Percentiles rank a stretch among this genome's conserved stretches.
Evolutionary conservation across 208 protist species (phyloP).

Genomic region (Endotrypanum monterogeii): DNA sequence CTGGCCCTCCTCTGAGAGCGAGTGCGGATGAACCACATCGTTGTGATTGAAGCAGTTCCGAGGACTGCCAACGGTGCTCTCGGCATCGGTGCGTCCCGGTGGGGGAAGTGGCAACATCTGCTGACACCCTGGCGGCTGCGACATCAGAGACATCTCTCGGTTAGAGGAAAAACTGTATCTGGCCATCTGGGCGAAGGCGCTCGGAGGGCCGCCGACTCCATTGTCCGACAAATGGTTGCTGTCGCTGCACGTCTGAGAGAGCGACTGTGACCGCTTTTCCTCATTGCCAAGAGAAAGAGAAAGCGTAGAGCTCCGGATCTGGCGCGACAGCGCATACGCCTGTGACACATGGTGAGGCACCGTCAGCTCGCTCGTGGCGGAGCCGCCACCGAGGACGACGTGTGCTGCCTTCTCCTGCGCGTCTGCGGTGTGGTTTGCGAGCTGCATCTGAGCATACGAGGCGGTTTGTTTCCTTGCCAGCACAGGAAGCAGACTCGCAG

Average conservation of each 20-base stretch:
- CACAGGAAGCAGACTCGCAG: background rate
- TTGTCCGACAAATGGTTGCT: background rate
- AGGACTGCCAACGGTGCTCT: background rate
- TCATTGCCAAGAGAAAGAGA: background rate
- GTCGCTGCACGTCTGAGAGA: background rate
- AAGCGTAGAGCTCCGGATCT: background rate
- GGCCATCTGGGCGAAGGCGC: background rate
- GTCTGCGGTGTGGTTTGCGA: background rate
- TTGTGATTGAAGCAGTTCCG: background rate
- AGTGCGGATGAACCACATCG: background rate
- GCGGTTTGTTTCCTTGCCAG: background rate
- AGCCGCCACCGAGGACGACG: background rate
- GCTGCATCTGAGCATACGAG: background rate
- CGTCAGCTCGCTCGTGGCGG: background rate
- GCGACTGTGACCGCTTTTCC: background rate
- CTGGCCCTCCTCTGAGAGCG: background rate
- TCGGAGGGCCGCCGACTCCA: too few species aligned
- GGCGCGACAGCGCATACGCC: background rate
- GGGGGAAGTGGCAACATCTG: background rate
- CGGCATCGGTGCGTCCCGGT: background rate
- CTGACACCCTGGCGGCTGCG: background rate
- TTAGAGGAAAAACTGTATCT: background rate
- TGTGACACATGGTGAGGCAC: background rate
- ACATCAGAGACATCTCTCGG: background rate
- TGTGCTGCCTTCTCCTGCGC: background rate